Evolutionary conservation across 805 yeast species (phyloP), one percentile per base, ranked within the genome.

Genomic region (Monosporozyma siamensis): DNA sequence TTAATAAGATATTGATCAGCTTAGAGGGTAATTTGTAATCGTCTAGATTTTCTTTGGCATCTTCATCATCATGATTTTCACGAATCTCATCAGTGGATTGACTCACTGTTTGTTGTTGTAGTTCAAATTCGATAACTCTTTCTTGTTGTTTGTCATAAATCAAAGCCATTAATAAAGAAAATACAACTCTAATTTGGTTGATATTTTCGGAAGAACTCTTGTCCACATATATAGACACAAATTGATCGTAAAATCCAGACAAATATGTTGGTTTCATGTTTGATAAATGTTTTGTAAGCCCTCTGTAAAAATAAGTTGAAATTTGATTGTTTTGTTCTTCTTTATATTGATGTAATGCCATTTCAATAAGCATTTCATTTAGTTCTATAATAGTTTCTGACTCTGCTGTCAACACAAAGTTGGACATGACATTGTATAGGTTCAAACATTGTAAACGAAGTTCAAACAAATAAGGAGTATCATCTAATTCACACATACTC

Each of bases 41-140:
- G 3, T 48, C 46, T 8, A 45, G 45, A 23, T 45, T 46, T 3
- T 45, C 46, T 23, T 23, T 6, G 6, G 38, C 45, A n/a, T 39
- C 51, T 20, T 39, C 34, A 22, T 42, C 54, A 17, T 46, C 47
- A n/a, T 45, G 58, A 6, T 40, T 50, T 3, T 52, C 51, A 4
- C 15, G 24, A 4, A 50, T 61, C 2, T 53, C 61, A 3, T 48
- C 54, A 1, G 50, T 45, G 2, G 45, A 55, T 9, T 48, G 49
- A n/a, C 15, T 34, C 3, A 58, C 42, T 11, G 56, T 61, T n/a
- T 71, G 62, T 37, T 71, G 75, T 23, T 56, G 61, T 40, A 82
- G 64, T 44, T 80, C 80, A 48, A 69, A 74, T 40, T 82, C 87
- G 39, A 82, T 70, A 2, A 80, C 81, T 26, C 71, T 55, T 17